Base-by-base conservation (phyloP, 73 alveolate genomes). In the Loxodes magnus region DNA sequence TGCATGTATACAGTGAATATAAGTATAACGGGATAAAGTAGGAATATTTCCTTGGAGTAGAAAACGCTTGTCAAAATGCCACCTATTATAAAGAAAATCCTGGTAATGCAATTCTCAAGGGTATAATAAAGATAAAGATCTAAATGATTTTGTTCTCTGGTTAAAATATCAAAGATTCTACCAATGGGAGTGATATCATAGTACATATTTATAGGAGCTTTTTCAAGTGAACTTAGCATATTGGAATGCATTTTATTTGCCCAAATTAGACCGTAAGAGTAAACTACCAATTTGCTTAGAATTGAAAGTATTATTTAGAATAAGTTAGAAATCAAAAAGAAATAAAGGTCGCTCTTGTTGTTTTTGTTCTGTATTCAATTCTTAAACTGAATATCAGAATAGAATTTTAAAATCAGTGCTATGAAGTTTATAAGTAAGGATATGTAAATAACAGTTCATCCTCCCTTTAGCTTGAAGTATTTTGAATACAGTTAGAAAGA, bases 111-210 rank as follows among this genome's bases (percentile, higher is more conserved):
- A 28, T 51, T 16, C 29, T 64, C 53, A 4, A 65, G 27, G 15
- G 39, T 58, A 58, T 60, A 52, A 23, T 35, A 44, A 16, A 65
- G 17, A 36, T 53, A 61, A n/a, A 35, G 10, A 55, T 65, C 79
- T n/a, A 65, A 28, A 2, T 49, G 42, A 35, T 63, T 68, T 7
- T 51, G 49, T 49, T 77, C 96, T 67, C 79, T 90, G 3, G 96
- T 70, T 53, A 90, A 69, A 28, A 88, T 80, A 71, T 86, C 82
- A 28, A 90, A 51, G 24, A 90, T 65, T 75, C 92, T 88, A 1
- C 98, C 98, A 4, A 84, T 73, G 14, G 96, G 96, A 3, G 90
- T 90, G 15, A 86, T 78, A 51, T 90, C 98, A 69, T 79, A 90
- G 71, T 82, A 92, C 42, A 69, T 36, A 63, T 90, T 87, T 21